Conservation (phyloP, 164 flowering plant genomes). For the Euptelea pleiosperma region DNA sequence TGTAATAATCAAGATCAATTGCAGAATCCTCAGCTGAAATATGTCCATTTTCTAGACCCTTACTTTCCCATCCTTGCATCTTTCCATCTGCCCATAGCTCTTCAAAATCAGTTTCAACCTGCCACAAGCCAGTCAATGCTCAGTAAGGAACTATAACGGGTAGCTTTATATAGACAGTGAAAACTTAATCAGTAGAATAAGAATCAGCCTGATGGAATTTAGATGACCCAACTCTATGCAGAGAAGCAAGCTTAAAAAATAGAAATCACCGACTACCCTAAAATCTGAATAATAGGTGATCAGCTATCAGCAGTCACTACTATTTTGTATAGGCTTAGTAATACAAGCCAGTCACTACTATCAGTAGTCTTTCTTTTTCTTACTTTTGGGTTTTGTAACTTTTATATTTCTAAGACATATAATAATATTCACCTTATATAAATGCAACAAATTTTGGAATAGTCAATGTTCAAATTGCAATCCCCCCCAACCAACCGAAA, state of each 20-base stretch:
- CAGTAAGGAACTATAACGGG: neutral
- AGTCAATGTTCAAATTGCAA: neutral
- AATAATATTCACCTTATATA: neutral
- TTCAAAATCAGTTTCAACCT: slow-evolving; percentile 86
- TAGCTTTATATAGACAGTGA: too few species aligned
- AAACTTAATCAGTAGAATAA: too few species aligned
- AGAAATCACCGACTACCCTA: neutral
- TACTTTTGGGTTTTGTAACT: neutral
- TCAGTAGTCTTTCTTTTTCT: neutral
- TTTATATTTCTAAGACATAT: neutral
- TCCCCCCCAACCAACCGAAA: too few species aligned
- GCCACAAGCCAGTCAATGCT: slow-evolving; percentile 15
- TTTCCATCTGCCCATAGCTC: slow-evolving; percentile 63
- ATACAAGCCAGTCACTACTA: neutral
- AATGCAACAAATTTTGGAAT: neutral
- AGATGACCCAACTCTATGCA: neutral
- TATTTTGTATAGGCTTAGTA: neutral
- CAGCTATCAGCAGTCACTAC: neutral
- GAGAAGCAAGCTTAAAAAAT: neutral
- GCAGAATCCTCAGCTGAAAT: slow-evolving; percentile 29
- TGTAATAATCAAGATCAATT: slow-evolving; percentile 84
- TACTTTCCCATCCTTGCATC: slow-evolving; percentile 74
- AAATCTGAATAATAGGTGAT: neutral
- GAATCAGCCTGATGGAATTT: neutral
- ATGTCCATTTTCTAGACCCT: slow-evolving; percentile 61